phyloP scores from a whole-genome alignment of 148 eudicot genomes.

The Diospyros lotus region DNA sequence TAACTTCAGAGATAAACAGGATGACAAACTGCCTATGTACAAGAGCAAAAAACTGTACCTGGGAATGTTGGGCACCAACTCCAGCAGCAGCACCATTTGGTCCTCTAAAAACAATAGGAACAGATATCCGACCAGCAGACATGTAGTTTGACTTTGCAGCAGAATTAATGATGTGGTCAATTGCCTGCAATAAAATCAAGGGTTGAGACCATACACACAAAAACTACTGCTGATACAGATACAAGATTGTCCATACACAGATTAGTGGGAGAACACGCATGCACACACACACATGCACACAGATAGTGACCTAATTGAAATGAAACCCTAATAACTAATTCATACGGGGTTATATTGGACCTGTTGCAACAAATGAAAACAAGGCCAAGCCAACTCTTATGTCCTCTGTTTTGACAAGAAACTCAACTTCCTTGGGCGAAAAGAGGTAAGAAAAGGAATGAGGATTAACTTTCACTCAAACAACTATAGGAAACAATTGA shows the following conservation, averaged over 20 bases:
- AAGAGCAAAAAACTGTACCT: conserved; percentile 35
- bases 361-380: neutral
- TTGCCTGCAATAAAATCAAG: conserved; percentile 58
- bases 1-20: neutral
- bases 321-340: neutral
- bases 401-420: neutral
- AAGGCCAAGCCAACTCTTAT: neutral
- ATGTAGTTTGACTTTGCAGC: conserved; percentile 97
- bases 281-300: neutral
- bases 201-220: conserved; percentile 1
- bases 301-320: neutral
- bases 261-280: neutral
- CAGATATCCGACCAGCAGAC: conserved; percentile 91
- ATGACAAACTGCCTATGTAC: neutral
- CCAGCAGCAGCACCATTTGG: conserved; percentile 99
- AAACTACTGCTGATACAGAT: neutral
- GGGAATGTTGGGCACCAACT: conserved; percentile 99
- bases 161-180: conserved; percentile 94
- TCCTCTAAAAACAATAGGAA: conserved; percentile 94
- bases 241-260: neutral
- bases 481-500: neutral
- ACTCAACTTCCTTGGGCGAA: neutral
- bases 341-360: neutral
- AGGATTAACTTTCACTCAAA: neutral
- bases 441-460: neutral